These are phyloP conservation scores for Ceratobasidium sp. DNA, from an alignment of 1,284 basidiomycete genomes.

Conservation along the genomic window DNA sequence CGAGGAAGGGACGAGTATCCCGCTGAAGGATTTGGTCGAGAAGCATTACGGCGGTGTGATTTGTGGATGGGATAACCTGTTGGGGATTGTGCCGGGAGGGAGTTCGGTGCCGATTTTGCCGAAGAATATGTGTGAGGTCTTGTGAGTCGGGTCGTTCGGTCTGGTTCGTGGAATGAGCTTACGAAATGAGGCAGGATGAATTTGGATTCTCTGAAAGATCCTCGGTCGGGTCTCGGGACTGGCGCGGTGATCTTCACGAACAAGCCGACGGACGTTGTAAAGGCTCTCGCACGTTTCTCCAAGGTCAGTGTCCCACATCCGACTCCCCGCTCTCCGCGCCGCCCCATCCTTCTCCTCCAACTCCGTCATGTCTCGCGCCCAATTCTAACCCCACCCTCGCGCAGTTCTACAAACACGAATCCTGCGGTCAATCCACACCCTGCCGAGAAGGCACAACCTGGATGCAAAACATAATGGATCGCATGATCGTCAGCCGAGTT, in stretches of 20 bases:
- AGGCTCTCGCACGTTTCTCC: conserved; percentile 93
- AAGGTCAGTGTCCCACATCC: conserved; percentile 64
- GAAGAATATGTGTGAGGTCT: conserved; percentile 81
- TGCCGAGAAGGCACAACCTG: conserved; percentile 84
- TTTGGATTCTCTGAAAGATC: conserved; percentile 97
- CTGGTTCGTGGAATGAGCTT: conserved; percentile 9
- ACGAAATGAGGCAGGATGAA: conserved; percentile 79
- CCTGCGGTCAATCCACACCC: conserved; percentile 98
- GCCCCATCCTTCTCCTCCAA: neutral
- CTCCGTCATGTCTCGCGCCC: conserved; percentile 12
- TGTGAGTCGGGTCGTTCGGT: conserved; percentile 67
- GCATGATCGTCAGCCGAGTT: conserved; percentile 89
- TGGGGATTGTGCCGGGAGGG: conserved; percentile 96
- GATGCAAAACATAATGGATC: conserved; percentile 54
- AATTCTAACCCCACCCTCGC: conserved; percentile 7
- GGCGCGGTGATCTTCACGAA: conserved; percentile 99
- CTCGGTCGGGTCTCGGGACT: conserved; percentile 94
- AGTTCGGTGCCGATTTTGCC: conserved; percentile 96
- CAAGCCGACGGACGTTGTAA: conserved; percentile 91
- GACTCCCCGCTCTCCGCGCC: conserved; percentile 20
- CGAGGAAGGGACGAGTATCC: conserved; percentile 98
- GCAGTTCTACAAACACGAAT: conserved; percentile 98
- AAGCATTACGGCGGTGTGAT: conserved; percentile 96
- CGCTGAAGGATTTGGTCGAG: conserved; percentile 92
- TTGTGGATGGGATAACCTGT: conserved; percentile 97